Base-by-base conservation (phyloP, 1,284 basidiomycete genomes). In the Neonothopanus nambi region DNA sequence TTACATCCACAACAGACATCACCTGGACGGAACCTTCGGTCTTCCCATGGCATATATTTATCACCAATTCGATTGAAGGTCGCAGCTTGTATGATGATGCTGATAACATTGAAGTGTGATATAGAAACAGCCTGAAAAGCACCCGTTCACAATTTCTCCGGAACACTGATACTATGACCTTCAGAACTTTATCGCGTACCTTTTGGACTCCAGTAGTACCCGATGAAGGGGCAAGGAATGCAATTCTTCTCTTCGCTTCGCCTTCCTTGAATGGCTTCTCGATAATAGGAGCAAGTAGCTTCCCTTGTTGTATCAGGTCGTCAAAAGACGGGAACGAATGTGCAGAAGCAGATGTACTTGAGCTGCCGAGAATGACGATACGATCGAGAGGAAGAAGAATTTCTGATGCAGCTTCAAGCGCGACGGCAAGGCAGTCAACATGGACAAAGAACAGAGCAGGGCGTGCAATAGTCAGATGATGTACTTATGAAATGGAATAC, bases 181-280 rank as follows among this genome's bases (percentile, higher is more conserved):
- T 18, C 17, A 43, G 13, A 28, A 11, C 5, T 11, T 11, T 28
- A 11, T 28, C 26, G 26, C n/a, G 26, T n/a, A 59, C 62, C 44
- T 63, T 63, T 55, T 57, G 62, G n/a, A 57, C 40, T 24, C 62
- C 62, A 17, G 62, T 63, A 15, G 62, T 63, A 4, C 62, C 62
- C 17, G 62, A 63, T 3, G 62, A 61, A 41, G 60, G 60, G 13
- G 62, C 59, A 18, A 63, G 46, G 46, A 63, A 61, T 24, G 60
- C 60, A 18, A 61, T 55, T 33, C 44, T 52, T 30, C 38, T 55
- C 46, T 57, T 61, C 40, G 60, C 59, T 56, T 63, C 60, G 26
- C 56, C 60, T 9, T 44, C 36, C 9, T 48, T 42, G 21, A 60
- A 44, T 18, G 21, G 46, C 38, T 50, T 51, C 48, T 60, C 59